phyloP scores from a whole-genome alignment of 129 eudicot genomes.

The Tagetes patula region DNA sequence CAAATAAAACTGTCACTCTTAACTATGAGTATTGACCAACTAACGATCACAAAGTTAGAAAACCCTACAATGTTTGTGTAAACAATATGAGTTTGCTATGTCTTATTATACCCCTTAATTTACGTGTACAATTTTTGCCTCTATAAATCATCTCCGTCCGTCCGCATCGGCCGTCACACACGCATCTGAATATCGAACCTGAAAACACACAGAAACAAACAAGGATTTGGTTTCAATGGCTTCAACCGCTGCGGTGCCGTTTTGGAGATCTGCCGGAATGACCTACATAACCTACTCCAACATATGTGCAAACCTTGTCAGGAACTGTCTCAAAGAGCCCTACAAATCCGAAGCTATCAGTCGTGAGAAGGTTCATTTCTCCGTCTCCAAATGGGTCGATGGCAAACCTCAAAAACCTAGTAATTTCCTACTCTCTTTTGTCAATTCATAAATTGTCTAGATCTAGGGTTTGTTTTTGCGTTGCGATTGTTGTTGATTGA shows the following conservation, averaged over 20 bases:
- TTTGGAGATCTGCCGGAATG: conserved; percentile 97
- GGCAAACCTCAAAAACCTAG: conserved; percentile 80
- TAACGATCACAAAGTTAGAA: no score
- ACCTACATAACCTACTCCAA: conserved; percentile 85
- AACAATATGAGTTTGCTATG: no score
- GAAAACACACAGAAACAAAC: not conserved
- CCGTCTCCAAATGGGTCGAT: conserved; percentile 74
- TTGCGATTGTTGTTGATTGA: conserved; percentile 6
- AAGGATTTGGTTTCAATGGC: conserved; percentile 36
- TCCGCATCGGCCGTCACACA: not conserved
- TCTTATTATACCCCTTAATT: no score
- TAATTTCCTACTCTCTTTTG: conserved; percentile 25
- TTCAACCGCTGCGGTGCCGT: conserved; percentile 71
- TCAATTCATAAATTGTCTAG: conserved; percentile 9
- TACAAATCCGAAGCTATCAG: conserved; percentile 59
- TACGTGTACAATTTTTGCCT: no score
- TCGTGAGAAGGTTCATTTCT: conserved; percentile 86
- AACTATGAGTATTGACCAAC: no score
- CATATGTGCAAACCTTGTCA: conserved; percentile 75
- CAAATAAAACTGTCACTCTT: no score
- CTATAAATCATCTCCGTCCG: not conserved
- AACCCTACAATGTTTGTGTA: no score
- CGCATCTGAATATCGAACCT: not conserved
- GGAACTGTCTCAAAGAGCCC: conserved; percentile 89
- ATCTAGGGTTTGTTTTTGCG: conserved; percentile 33